Conservation (phyloP, 2,329 filamentous ascomycete species). For the Pyrenophora tritici-repentis region DNA sequence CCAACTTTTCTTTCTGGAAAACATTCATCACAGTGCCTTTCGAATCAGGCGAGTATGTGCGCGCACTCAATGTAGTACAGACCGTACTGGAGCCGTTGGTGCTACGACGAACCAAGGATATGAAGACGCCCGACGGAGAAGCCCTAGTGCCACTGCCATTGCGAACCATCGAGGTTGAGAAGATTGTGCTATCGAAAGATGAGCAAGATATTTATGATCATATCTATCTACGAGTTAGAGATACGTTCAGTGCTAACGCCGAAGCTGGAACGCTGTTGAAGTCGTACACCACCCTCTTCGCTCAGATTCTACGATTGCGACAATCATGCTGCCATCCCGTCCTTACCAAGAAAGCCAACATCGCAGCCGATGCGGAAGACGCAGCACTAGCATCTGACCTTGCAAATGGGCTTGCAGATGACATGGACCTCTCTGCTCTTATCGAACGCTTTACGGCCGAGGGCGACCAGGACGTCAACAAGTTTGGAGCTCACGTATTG, state of each 20-base stretch:
- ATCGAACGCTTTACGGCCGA: constrained; percentile 80
- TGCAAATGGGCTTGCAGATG: constrained; percentile 81
- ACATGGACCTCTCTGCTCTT: constrained; percentile 90
- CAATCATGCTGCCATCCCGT: constrained; percentile 95
- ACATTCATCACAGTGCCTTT: constrained; percentile 98
- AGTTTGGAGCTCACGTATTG: constrained; percentile 84
- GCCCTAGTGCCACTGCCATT: constrained; percentile 80
- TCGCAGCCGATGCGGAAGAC: constrained; percentile 87
- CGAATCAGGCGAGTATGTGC: constrained; percentile 91
- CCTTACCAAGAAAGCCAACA: constrained; percentile 80
- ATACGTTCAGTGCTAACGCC: constrained; percentile 82
- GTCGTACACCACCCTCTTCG: constrained; percentile 95
- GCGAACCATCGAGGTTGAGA: constrained; percentile 81
- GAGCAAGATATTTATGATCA: constrained; percentile 93
- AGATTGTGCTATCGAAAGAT: constrained; percentile 80
- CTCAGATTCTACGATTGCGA: constrained; percentile 88
- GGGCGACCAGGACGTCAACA: constrained; percentile 64
- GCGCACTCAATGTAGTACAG: constrained; percentile 93
- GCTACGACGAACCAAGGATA: constrained; percentile 92
- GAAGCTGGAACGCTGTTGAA: constrained; percentile 93
- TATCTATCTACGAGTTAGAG: constrained; percentile 81
- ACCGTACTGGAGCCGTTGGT: constrained; percentile 96
- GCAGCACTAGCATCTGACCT: constrained; percentile 78
- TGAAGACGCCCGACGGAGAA: constrained; percentile 90
- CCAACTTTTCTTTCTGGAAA: constrained; percentile 98